Base-by-base conservation (phyloP, 2,329 filamentous ascomycete genomes). In the Fusarium albidum region DNA sequence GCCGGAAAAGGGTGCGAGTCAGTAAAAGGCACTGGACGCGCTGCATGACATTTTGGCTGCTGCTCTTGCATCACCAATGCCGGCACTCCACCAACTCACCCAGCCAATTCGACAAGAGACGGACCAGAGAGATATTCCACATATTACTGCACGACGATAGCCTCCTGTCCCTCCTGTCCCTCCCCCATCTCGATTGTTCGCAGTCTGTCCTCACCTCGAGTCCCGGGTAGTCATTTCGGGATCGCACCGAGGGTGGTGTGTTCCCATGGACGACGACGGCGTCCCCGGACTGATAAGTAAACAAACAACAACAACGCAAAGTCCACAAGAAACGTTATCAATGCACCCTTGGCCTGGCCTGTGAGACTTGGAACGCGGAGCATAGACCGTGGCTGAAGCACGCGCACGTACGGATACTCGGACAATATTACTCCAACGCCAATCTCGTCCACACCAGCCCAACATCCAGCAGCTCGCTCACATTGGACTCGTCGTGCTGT, bases 281-380 rank as follows among this genome's bases (percentile, higher is more conserved):
- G 43, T 54, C 43, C 48, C 42, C 15, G 46, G 28, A 41, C 32
- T 45, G 32, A 14, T 44, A 52, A 50, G 64, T 63, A 66, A 65
- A 66, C 57, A 66, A 66, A 65, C 61, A 66, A 66, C 15, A 53
- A 63, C 15, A 56, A 11, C 17, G 41, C 34, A 55, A 63, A 50
- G 49, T 61, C 47, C 49, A 17, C 37, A 34, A 29, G 32, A 35
- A 40, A 52, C 38, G 38, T 38, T 50, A 54, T 50, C 53, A 47
- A 55, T 45, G 54, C 50, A 52, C 50, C 40, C 43, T 37, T 55
- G 44, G 35, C 55, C 46, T 49, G 53, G 49, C 44, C 49, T 26
- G 48, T 66, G 57, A 65, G 61, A 66, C 41, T 33, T 57, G 52
- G 48, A 53, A 53, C 52, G 43, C 35, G 32, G 52, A 43, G 63